Conservation (phyloP, 176 grass and related monocot species). For the Oryza longistaminata region DNA sequence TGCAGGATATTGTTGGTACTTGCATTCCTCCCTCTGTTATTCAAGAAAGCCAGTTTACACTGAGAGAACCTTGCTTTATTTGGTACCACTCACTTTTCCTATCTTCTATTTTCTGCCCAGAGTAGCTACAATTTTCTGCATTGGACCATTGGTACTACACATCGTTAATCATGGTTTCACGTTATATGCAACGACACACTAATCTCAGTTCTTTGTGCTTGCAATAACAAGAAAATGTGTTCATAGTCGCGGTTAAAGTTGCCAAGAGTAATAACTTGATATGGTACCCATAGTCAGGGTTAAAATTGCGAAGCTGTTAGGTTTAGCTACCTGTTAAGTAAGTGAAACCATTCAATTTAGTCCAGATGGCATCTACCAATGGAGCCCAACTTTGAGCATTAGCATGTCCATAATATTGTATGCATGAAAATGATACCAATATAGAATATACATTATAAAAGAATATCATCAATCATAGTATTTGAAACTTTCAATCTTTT, state of each 20-base stretch:
- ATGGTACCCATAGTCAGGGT: not conserved
- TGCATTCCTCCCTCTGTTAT: slow-evolving; percentile 20
- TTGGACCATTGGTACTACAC: not conserved
- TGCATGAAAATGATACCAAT: not conserved
- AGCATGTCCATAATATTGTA: not conserved
- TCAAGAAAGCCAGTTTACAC: not conserved
- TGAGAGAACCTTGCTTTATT: not conserved
- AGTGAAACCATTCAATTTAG: not conserved
- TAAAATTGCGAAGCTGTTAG: not conserved
- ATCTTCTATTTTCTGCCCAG: not conserved
- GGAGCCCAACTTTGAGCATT: not conserved
- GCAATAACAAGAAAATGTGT: not conserved
- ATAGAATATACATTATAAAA: not conserved
- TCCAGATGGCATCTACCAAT: not conserved
- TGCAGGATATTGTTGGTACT: slow-evolving; percentile 2
- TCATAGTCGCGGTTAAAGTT: not conserved
- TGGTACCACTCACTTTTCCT: slow-evolving; percentile 36
- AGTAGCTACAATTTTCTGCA: not conserved
- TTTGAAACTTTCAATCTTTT: not conserved
- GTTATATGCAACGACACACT: not conserved
- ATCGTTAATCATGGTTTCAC: not conserved
- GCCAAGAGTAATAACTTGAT: not conserved
- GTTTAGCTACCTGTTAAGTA: not conserved
- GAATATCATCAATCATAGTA: not conserved
- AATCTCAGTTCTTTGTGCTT: not conserved